Base-by-base conservation (phyloP, 805 yeast genomes). In the Spathaspora sp. region DNA sequence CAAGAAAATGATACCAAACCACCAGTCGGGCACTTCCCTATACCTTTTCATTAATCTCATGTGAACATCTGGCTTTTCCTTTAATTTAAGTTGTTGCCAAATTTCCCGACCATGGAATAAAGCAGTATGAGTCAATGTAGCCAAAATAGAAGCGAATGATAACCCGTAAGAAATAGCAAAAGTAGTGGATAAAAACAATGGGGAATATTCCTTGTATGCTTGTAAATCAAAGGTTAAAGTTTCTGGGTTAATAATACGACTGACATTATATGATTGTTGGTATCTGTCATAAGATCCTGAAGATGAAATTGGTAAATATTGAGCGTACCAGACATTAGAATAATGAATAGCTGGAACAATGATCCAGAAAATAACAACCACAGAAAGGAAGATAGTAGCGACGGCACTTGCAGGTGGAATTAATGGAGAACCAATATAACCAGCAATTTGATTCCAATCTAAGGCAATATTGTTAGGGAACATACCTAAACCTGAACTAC, bases 381-480 rank as follows among this genome's bases (percentile, higher is more conserved):
- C 44, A 4, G 60, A 53, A 58, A 68, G 50, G 42, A 81, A 66
- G 42, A 79, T 62, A 19, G 82, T 71, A 32, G 78, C 66, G 19
- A 81, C 72, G n/a, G 79, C 68, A 14, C 76, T 65, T 26, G 79
- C 76, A 17, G 90, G 89, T 9, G 88, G 85, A 49, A 83, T 73
- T 61, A 86, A 73, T 10, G 90, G 89, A 18, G 85, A 79, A 16
- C 84, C 84, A 55, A 80, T 67, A 65, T 75, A 78, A 52, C 74
- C 76, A 8, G 83, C 77, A 42, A 84, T 70, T 60, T 81, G 82
- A 59, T 79, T 78, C 89, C 89, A 86, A 66, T 85, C 89, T 59
- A 86, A 83, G 9, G 87, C 80, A 48, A 83, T 61, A 16, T 87
- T 80, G 44, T 84, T 63, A 10, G 91, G 91, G 56, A 83, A 65